Evolutionary conservation across 2,329 filamentous ascomycete species (phyloP).

Genomic region (Colletotrichum orbiculare): DNA sequence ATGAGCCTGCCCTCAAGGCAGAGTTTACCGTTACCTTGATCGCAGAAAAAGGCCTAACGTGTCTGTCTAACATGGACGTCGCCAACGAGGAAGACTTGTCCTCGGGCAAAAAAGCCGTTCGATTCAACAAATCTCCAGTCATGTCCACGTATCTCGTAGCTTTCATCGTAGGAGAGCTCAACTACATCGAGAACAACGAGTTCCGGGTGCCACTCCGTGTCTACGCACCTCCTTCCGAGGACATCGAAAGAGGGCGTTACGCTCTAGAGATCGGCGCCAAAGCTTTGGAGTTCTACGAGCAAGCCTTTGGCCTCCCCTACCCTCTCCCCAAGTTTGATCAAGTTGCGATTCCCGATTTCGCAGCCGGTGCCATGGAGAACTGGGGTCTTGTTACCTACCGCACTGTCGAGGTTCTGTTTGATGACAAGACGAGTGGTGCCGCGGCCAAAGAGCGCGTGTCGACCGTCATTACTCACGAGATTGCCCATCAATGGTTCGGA

Average conservation of each 20-base stretch:
- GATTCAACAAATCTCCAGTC: conserved; percentile 89
- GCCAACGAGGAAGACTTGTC: conserved; percentile 71
- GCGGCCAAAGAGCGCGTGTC: conserved; percentile 92
- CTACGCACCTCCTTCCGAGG: conserved; percentile 89
- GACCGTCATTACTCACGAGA: conserved; percentile 95
- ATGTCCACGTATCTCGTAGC: conserved; percentile 98
- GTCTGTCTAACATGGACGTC: conserved; percentile 97
- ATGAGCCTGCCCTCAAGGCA: conserved; percentile 94
- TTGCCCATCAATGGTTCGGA: conserved; percentile 98
- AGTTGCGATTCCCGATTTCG: conserved; percentile 96
- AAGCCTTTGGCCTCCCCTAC: conserved; percentile 89
- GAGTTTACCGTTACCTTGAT: conserved; percentile 92
- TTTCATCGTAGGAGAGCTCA: conserved; percentile 93
- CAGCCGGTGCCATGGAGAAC: conserved; percentile 91
- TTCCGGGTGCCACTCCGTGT: conserved; percentile 94
- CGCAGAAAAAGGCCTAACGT: conserved; percentile 90
- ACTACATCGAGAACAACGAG: conserved; percentile 90
- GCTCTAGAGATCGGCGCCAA: conserved; percentile 89
- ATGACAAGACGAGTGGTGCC: conserved; percentile 91
- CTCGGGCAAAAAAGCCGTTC: conserved; percentile 78
- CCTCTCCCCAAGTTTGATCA: conserved; percentile 96
- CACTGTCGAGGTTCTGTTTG: conserved; percentile 88
- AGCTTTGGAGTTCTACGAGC: conserved; percentile 94
- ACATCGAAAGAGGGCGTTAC: conserved; percentile 92
- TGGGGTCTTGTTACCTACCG: conserved; percentile 97